Evolutionary conservation across 2,329 filamentous ascomycete species (phyloP), one percentile per base, ranked within the genome.

Genomic region (Fusarium secorum): DNA sequence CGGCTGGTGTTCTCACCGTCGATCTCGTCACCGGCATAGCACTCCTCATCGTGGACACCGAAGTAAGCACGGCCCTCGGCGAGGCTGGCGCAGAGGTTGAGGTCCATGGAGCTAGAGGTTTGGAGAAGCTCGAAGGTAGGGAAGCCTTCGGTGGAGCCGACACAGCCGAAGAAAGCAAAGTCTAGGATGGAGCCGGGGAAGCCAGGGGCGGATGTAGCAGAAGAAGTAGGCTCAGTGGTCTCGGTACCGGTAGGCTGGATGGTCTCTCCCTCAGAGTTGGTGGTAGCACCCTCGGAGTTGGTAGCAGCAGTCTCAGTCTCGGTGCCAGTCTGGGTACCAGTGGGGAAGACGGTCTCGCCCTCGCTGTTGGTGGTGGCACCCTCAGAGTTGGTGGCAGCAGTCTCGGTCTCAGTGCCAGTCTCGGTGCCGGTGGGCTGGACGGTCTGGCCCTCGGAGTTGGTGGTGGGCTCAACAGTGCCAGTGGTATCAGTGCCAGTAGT

Each of bases 401-500:
- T 24, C 24, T 24, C 24, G 5, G 53, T 55, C 1, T 14, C 33
- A 7, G 36, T 38, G 36, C 36, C 55, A 7, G 53, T 55, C 1
- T 14, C 33, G 11, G 36, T 38, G 36, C 36, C 55, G 7, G 55
- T 59, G 3, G 58, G 41, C 28, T 35, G 5, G 30, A 64, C 7
- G 4, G 62, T 64, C 42, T 64, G n/a, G 5, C 61, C 48, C 4
- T 64, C 60, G 3, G 24, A 18, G 60, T 63, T 53, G 45, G 57
- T 35, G 17, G 60, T 55, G 20, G 52, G 36, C 15, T 55, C 26
- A 53, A 5, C 32, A 4, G 22, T 53, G 15, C 77, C 82, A 3
- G 81, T 84, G 11, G 81, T 81, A 5, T 81, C 83, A 17, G 81
- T 81, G 5, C 81, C 83, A 17, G 32, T 46, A 5, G 20, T 26